Evolutionary conservation across 805 yeast genomes (phyloP).

Genomic region (Lipomyces anomalus): DNA sequence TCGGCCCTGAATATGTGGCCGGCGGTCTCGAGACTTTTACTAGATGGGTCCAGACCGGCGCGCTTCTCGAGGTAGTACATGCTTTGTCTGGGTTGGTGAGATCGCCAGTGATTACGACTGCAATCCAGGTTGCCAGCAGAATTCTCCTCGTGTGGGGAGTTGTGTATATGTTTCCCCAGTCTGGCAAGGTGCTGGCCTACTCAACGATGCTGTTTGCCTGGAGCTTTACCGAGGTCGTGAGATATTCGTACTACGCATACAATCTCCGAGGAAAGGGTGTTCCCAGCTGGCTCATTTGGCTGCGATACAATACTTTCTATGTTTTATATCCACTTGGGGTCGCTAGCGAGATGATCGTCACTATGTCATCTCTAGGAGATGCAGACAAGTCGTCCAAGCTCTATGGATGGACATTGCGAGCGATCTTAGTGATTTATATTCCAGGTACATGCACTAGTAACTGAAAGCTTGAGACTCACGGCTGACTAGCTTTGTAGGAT

Average conservation of each 20-base stretch:
- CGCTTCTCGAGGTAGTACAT: slow-evolving; percentile 75
- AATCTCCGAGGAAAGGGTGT: slow-evolving; percentile 51
- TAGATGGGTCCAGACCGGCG: slow-evolving; percentile 68
- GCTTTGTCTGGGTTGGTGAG: slow-evolving; percentile 60
- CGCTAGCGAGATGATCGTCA: slow-evolving; percentile 68
- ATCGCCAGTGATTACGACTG: slow-evolving; percentile 78
- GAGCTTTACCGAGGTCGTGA: slow-evolving; percentile 88
- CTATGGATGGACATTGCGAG: slow-evolving; percentile 53
- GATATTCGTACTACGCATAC: slow-evolving; percentile 83
- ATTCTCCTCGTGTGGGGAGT: slow-evolving; percentile 78
- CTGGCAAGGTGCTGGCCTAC: slow-evolving; percentile 59
- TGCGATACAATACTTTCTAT: slow-evolving; percentile 78
- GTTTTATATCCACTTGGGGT: slow-evolving; percentile 89
- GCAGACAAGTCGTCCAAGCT: slow-evolving; percentile 45
- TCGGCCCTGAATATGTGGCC: slow-evolving; percentile 65
- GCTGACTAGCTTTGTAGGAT: slow-evolving; percentile 25
- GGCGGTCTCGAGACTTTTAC: slow-evolving; percentile 53
- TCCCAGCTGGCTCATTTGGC: slow-evolving; percentile 54
- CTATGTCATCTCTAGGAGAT: slow-evolving; percentile 62
- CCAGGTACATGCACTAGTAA: slow-evolving; percentile 50
- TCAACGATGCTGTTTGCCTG: slow-evolving; percentile 71
- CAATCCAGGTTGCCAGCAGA: slow-evolving; percentile 82
- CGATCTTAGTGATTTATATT: slow-evolving; percentile 58
- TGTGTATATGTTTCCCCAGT: slow-evolving; percentile 64
- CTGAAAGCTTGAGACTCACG: not conserved